These are phyloP conservation scores for Dendrobium huoshanense DNA, from an alignment of 106 monocot genomes.

Conservation along the genomic window DNA sequence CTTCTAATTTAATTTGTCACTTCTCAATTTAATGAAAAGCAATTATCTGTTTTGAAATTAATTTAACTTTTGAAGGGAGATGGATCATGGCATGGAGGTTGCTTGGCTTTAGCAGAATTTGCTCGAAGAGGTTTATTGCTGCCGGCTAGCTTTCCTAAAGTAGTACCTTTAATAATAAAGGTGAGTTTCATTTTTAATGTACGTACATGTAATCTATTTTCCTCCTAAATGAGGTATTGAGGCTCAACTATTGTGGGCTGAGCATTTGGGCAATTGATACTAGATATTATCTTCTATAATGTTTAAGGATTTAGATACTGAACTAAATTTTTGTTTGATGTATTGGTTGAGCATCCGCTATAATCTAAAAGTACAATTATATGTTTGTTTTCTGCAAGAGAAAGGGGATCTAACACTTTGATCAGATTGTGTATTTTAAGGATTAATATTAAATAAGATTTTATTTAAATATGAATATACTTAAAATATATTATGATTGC, in stretches of 20 bases:
- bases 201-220: neutral
- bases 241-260: neutral
- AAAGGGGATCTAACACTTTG: neutral
- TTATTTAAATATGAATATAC: neutral
- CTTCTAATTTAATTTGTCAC: neutral
- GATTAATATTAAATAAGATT: neutral
- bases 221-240: neutral
- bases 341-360: neutral
- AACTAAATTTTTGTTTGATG: neutral
- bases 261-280: neutral
- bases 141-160: constrained; percentile 73
- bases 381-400: neutral
- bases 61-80: constrained; percentile 74
- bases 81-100: constrained; percentile 99
- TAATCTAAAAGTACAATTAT: neutral
- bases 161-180: constrained; percentile 80
- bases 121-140: constrained; percentile 93
- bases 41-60: constrained; percentile 2
- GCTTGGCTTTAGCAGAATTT: constrained; percentile 93
- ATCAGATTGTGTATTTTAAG: neutral
- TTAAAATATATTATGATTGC: too few species aligned
- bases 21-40: neutral
- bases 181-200: constrained; percentile 24
- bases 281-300: neutral
- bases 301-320: neutral